phyloP scores from a whole-genome alignment of 345 rosid genomes.

The Eucalyptus leucophloia region DNA sequence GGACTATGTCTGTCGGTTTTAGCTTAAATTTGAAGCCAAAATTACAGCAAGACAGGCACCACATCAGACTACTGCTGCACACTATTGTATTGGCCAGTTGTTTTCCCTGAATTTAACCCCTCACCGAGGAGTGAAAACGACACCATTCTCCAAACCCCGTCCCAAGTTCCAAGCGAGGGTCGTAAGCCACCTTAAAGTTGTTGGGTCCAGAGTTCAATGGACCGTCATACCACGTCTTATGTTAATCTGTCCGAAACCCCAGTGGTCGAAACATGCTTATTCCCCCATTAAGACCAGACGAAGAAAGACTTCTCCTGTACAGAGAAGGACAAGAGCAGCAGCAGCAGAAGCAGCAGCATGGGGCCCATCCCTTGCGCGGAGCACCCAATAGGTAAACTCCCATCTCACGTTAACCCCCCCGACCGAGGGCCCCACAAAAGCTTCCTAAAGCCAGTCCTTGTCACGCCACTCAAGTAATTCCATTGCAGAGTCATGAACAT shows the following conservation, averaged over 20 bases:
- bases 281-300: neutral
- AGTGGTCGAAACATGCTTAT: neutral
- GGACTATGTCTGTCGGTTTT: neutral
- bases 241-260: neutral
- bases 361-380: neutral
- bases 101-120: neutral
- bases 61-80: neutral
- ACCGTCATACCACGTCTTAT: neutral
- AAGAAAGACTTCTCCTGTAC: neutral
- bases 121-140: neutral
- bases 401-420: conserved; percentile 4
- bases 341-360: neutral
- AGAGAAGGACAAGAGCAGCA: neutral
- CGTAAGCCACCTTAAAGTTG: neutral
- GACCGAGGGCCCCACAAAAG: conserved; percentile 17
- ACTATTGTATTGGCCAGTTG: neutral
- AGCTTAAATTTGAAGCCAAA: neutral
- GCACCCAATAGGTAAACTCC: neutral
- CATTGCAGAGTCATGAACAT: neutral
- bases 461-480: conserved; percentile 7
- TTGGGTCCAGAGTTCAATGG: neutral
- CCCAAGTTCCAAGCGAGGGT: neutral
- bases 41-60: neutral
- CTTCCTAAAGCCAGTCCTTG: conserved; percentile 1
- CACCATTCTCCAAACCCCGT: neutral